Evolutionary conservation across 352 stramenopile species (phyloP), one percentile per base, ranked within the genome.

Genomic region (Aphanomyces astaci): DNA sequence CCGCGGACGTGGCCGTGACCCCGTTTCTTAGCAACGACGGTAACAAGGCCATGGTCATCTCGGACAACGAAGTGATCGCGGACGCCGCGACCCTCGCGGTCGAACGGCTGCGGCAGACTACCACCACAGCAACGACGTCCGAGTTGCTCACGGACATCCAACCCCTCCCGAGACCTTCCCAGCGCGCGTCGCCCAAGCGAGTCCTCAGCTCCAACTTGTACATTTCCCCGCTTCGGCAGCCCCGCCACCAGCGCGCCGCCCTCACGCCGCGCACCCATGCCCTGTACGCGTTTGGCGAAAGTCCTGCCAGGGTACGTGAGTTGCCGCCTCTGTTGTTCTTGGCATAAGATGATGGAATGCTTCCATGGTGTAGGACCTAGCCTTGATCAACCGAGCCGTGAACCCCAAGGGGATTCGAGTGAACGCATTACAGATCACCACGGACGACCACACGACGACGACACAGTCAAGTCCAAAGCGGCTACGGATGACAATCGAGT

Each of bases 261-360:
- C 73, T 92, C 49, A 94, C 86, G 0, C 86, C 84, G 13, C 81
- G 86, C 0, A 92, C 84, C 1, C 86, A 93, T 40, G 86, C 83
- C 25, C 71, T 95, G 57, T 95, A 95, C 53, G 86, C 86, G 0
- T 91, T 95, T 75, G 86, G 86, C n/a, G 86, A 95, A 56, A 93
- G 84, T 66, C 84, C 86, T 3, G 80, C 86, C 13, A 73, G 83
- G 63, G 86, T 94, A 80, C 60, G 81, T 82, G 60, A n/a, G 30
- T 53, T 49, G 15, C 39, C 25, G 55, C 1, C 11, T 31, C 15
- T 64, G 55, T 2, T 2, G 0, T 17, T 31, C n/a, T 32, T 15
- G 10, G 7, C 3, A n/a, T 25, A 1, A 32, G 2, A 36, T 48
- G 56, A 54, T 36, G n/a, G 10, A 64, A 17, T n/a, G 11, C 43